Base-by-base conservation (phyloP, 495 filamentous ascomycete genomes). In the Lasiosphaeria miniovina region DNA sequence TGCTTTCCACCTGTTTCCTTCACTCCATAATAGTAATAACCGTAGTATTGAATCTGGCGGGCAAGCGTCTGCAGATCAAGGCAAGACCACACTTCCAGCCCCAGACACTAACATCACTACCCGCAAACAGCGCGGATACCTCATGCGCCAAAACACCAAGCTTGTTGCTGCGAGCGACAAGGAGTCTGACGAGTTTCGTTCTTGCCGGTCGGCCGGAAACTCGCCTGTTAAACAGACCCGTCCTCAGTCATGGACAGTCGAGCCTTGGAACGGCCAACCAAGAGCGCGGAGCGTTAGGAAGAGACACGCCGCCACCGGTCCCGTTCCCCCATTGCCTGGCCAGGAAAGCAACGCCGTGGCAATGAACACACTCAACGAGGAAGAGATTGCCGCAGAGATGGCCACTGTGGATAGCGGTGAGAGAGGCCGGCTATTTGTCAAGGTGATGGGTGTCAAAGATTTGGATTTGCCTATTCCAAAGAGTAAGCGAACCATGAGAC, bases 101-200 rank as follows among this genome's bases (percentile, higher is more conserved):
- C 43, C 38, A 50, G 54, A 52, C 7, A 79, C 89, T 93, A 86
- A 93, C 78, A 66, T 72, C 52, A 65, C 59, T 57, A 61, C 71
- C 49, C 74, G 65, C 14, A 76, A 78, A 86, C 88, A 98, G 94
- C 90, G 94, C 78, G 94, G 94, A 24, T 98, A 98, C 66, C 82
- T 98, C 36, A 98, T 97, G 94, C 86, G 94, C 64, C 94, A 98
- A 63, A 98, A 98, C 72, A 98, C 94, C 15, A 97, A 96, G 69
- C 84, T 98, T 48, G 90, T 98, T 55, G 89, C 96, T 58, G 94
- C 95, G 59, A 96, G 86, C 69, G 85, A 88, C 57, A 78, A 79
- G 62, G 79, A 81, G 15, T 74, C 77, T 1, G 74, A 81, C 48
- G 82, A 83, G n/a, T 52, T 53, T 41, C 58, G 73, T 52, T 83